Conservation (phyloP, 116 monocot genomes). For the Phalaenopsis hybrid region DNA sequence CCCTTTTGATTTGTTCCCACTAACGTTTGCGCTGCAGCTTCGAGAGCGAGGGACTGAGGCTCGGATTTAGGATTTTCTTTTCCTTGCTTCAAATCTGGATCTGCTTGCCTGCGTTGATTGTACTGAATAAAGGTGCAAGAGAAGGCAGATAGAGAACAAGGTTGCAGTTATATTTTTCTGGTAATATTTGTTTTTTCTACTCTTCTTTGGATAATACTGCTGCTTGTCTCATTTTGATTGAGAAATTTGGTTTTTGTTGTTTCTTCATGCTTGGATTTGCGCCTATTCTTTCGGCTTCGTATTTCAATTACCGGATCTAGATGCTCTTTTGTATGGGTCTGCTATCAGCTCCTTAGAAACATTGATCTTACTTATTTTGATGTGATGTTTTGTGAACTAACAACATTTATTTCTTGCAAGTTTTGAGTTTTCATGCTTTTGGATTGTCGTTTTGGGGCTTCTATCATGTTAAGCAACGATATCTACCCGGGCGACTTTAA, state of each 20-base stretch:
- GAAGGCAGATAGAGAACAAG: not conserved
- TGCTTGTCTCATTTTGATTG: not conserved
- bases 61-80: not conserved
- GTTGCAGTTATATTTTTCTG: not conserved
- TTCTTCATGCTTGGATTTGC: not conserved
- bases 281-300: not conserved
- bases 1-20: no score
- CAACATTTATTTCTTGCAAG: not conserved
- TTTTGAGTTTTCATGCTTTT: not conserved
- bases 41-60: not conserved
- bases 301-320: not conserved
- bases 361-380: not conserved
- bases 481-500: not conserved
- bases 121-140: not conserved
- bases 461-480: not conserved
- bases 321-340: not conserved
- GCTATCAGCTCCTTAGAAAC: not conserved
- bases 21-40: not conserved
- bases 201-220: not conserved
- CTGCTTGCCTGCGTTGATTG: not conserved
- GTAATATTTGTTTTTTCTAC: not conserved
- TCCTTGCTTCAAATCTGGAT: not conserved
- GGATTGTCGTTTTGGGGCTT: not conserved
- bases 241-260: no score
- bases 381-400: not conserved